phyloP scores from a whole-genome alignment of 2,329 filamentous ascomycete species.

The Alternaria brassicae region DNA sequence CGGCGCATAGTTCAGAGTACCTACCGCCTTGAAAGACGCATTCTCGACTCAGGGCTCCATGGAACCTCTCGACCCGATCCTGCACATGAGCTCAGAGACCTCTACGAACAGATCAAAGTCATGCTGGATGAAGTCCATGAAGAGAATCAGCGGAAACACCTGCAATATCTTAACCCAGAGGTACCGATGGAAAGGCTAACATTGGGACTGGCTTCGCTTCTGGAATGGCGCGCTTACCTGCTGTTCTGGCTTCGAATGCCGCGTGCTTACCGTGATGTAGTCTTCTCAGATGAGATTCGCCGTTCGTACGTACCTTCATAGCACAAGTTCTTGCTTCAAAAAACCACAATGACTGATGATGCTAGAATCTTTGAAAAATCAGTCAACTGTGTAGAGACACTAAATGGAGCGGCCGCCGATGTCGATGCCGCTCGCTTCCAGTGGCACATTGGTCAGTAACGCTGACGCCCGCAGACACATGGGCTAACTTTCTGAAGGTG shows the following conservation, averaged over 20 bases:
- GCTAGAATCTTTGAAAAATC: constrained; percentile 50
- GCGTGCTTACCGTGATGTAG: constrained; percentile 44
- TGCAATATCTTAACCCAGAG: constrained; percentile 41
- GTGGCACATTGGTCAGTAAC: constrained; percentile 48
- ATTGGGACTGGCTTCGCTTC: constrained; percentile 40
- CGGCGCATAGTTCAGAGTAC: constrained; percentile 48
- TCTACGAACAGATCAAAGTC: constrained; percentile 48
- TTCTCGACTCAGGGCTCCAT: constrained; percentile 45
- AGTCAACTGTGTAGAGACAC: constrained; percentile 47
- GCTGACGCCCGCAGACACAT: neutral
- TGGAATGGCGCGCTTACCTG: constrained; percentile 50
- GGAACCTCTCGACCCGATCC: constrained; percentile 45
- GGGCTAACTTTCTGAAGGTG: constrained; percentile 30
- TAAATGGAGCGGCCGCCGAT: constrained; percentile 46
- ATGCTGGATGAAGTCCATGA: constrained; percentile 48
- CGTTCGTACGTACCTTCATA: constrained; percentile 37
- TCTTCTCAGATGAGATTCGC: constrained; percentile 46
- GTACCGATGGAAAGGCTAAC: constrained; percentile 43
- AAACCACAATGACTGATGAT: neutral
- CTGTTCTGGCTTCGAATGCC: constrained; percentile 52
- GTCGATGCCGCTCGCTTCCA: constrained; percentile 48
- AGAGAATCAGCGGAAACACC: constrained; percentile 42
- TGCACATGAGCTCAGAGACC: constrained; percentile 41
- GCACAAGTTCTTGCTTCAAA: neutral
- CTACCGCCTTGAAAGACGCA: constrained; percentile 47